Base-by-base conservation (phyloP, 2,329 filamentous ascomycete genomes). In the Thelonectria olida region DNA sequence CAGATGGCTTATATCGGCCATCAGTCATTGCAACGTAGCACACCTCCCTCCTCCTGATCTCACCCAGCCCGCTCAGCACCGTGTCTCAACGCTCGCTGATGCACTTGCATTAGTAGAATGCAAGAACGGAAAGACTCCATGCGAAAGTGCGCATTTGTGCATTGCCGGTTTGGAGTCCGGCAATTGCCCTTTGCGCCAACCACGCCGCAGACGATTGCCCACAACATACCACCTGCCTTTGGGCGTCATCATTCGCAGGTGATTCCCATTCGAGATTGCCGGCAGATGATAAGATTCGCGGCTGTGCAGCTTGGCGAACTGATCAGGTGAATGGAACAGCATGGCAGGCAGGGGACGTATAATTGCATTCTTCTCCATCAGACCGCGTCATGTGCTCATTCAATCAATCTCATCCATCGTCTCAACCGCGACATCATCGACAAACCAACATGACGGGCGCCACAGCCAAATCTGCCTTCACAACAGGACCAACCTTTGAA, bases 401-500 rank as follows among this genome's bases (percentile, higher is more conserved):
- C 27, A 12, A 31, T 31, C 27, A 31, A 19, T 7, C 17, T 19
- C 15, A 7, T 34, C 17, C n/a, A 7, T 19, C 4, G 7, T 10
- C 25, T 28, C 19, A 25, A 23, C 31, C 13, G 25, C 31, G 8
- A 51, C 13, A 13, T 6, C 22, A 28, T 38, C 7, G 2, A 4
- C 2, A 13, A 28, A 17, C 31, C 19, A n/a, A 20, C 12, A 49
- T 51, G 52, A 51, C 60, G 61, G 53, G 57, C 13, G 67, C 64
- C 22, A 69, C 64, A 10, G 68, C 71, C 28, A 58, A 55, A 31
- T 50, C 62, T 8, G 64, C 62, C 15, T 68, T 62, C 54, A 56
- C 59, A 12, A 69, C 69, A 2, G 49, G 50, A 28, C 68, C 69
- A 13, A 67, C 68, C 7, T 31, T 36, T 17, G 42, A 45, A 72